phyloP scores from a whole-genome alignment of 139 green algal species.

The Asterochloris erici region DNA sequence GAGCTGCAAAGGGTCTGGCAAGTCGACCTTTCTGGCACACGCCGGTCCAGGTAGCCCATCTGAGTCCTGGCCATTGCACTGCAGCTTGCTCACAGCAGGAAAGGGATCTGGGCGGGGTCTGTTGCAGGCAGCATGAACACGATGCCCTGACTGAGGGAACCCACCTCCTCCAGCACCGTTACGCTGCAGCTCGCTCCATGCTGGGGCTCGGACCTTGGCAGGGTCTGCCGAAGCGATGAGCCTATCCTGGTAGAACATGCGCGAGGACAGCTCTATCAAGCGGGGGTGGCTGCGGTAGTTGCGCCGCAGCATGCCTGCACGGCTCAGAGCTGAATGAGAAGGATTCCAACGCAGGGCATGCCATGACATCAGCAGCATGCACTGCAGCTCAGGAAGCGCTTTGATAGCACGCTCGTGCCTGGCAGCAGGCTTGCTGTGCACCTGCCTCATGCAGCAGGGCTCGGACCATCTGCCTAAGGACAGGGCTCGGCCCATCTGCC shows the following conservation, averaged over 20 bases:
- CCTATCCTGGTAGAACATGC: slow-evolving; percentile 66
- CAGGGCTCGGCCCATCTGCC: background rate
- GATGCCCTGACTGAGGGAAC: too few species aligned
- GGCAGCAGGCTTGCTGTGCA: too few species aligned
- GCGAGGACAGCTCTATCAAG: slow-evolving; percentile 69
- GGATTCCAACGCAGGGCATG: background rate
- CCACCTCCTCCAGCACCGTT: too few species aligned
- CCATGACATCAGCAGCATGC: background rate
- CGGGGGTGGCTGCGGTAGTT: slow-evolving; percentile 79
- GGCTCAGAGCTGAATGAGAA: background rate
- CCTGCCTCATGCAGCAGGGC: background rate
- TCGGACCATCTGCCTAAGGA: background rate
- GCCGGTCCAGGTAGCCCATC: too few species aligned
- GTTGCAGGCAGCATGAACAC: too few species aligned
- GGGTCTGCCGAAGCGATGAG: slow-evolving; percentile 42
- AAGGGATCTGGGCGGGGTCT: too few species aligned
- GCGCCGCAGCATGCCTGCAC: slow-evolving; percentile 52
- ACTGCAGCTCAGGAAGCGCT: too few species aligned
- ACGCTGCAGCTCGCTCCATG: slow-evolving; percentile 17
- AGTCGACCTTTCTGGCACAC: too few species aligned
- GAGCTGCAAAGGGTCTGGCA: too few species aligned
- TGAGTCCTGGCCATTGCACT: too few species aligned
- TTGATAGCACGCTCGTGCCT: too few species aligned
- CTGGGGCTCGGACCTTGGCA: slow-evolving; percentile 5
- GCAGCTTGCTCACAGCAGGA: too few species aligned